These are phyloP conservation scores for Plasmodium gaboni DNA, from an alignment of 169 alveolate genomes.

Conservation along the genomic window DNA sequence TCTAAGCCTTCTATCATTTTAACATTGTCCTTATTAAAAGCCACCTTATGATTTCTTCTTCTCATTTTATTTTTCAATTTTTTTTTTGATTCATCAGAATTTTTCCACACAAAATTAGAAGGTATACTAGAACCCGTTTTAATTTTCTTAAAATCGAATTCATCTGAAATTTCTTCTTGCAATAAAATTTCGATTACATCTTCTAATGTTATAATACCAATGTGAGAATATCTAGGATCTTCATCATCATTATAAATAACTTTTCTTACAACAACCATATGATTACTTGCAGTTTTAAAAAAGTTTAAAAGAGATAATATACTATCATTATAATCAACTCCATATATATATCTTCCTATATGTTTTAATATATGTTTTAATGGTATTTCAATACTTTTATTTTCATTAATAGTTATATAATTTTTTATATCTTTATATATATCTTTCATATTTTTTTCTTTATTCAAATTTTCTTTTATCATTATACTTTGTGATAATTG, in stretches of 20 bases:
- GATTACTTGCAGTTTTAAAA: conserved; percentile 63
- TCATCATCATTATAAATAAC: conserved; percentile 74
- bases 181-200: conserved; percentile 68
- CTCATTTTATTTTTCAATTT: background rate
- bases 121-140: conserved; percentile 40
- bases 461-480: conserved; percentile 63
- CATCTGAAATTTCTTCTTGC: conserved; percentile 70
- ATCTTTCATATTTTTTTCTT: conserved; percentile 62
- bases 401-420: conserved; percentile 31
- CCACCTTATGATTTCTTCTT: background rate
- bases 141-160: conserved; percentile 52
- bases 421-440: conserved; percentile 48
- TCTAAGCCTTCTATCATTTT: background rate
- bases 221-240: conserved; percentile 83
- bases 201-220: conserved; percentile 83
- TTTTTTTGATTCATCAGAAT: conserved; percentile 25
- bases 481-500: background rate
- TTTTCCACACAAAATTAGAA: conserved; percentile 61
- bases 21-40: too few species aligned
- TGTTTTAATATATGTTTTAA: conserved; percentile 59
- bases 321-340: conserved; percentile 68
- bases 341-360: conserved; percentile 70
- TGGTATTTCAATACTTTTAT: conserved; percentile 67
- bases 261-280: conserved; percentile 83
- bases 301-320: conserved; percentile 47